phyloP scores from a whole-genome alignment of 1,284 basidiomycete species.

The Marasmius fiardii region DNA sequence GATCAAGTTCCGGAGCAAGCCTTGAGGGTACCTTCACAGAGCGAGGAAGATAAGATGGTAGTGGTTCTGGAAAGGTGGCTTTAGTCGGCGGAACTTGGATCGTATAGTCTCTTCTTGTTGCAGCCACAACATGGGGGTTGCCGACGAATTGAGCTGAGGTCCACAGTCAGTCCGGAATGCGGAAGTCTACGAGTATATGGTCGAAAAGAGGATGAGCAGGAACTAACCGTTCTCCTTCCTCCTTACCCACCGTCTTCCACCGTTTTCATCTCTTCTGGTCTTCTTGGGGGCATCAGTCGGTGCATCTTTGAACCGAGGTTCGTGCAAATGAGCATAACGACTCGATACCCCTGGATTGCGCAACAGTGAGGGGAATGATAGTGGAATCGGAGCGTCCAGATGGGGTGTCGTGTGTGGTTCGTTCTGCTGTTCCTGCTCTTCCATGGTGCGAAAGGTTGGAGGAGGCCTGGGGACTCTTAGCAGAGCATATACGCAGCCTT shows the following conservation, averaged over 20 bases:
- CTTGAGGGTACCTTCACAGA: slow-evolving; percentile 48
- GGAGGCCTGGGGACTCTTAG: not conserved
- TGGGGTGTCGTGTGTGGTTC: not conserved
- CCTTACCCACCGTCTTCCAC: slow-evolving; percentile 73
- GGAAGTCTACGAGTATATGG: too few relatives aligned
- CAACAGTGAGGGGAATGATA: slow-evolving; percentile 70
- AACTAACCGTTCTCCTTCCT: slow-evolving; percentile 72
- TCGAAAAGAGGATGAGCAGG: not conserved
- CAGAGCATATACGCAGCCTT: too few relatives aligned
- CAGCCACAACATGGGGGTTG: slow-evolving; percentile 65
- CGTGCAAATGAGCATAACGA: slow-evolving; percentile 50
- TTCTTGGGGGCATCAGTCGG: slow-evolving; percentile 28
- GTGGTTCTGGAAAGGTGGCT: slow-evolving; percentile 70
- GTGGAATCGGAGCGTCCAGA: slow-evolving; percentile 34
- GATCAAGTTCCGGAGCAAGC: slow-evolving; percentile 37
- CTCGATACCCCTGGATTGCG: slow-evolving; percentile 51
- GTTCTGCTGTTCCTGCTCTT: not conserved
- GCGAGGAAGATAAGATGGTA: slow-evolving; percentile 66
- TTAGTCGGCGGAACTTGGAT: slow-evolving; percentile 40
- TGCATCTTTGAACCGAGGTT: slow-evolving; percentile 12
- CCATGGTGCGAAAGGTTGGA: not conserved
- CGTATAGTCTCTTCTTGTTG: slow-evolving; percentile 52
- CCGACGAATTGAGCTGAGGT: slow-evolving; percentile 59
- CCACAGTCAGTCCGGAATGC: slow-evolving; percentile 7
- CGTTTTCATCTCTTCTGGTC: slow-evolving; percentile 50